Percentiles rank a stretch among this genome's conserved stretches.
phyloP scores from a whole-genome alignment of 257 asterid species.

The Przewalskia tangutica region DNA sequence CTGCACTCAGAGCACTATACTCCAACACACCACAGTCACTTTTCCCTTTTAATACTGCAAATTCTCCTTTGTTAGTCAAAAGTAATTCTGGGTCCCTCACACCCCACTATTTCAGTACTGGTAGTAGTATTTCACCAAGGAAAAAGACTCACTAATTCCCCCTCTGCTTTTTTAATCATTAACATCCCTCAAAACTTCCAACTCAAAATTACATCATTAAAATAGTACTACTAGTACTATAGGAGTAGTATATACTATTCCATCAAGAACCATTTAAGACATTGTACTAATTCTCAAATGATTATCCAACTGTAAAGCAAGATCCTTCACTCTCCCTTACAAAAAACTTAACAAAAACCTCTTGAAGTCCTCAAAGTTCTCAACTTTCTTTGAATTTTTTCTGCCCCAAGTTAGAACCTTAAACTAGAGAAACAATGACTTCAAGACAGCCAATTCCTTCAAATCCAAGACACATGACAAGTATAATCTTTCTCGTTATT shows the following conservation, averaged over 20 bases:
- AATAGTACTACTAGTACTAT: neutral
- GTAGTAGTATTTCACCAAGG: neutral
- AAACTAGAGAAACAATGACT: slow-evolving; percentile 26
- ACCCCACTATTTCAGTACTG: neutral
- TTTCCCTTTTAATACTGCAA: neutral
- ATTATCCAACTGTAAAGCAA: slow-evolving; percentile 33
- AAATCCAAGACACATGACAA: slow-evolving; percentile 33
- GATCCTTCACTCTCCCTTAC: neutral
- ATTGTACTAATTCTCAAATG: slow-evolving; percentile 1
- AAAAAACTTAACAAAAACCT: neutral
- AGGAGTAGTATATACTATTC: neutral
- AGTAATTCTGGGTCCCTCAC: neutral
- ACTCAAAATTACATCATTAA: slow-evolving; percentile 18
- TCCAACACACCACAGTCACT: slow-evolving; percentile 11
- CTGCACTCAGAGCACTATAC: slow-evolving; percentile 11
- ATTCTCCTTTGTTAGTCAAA: slow-evolving; percentile 1
- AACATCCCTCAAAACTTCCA: slow-evolving; percentile 26
- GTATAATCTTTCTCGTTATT: slow-evolving; percentile 33
- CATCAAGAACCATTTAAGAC: neutral
- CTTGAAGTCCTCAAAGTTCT: neutral
- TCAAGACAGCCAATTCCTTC: slow-evolving; percentile 49
- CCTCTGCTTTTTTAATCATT: slow-evolving; percentile 29
- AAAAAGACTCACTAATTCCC: slow-evolving; percentile 18
- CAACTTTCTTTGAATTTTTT: slow-evolving; percentile 3
- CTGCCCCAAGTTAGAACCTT: neutral